Percentiles rank a stretch among this genome's conserved stretches.
Evolutionary conservation across 371 early-diverging fungal genomes (phyloP).

Genomic region (Mucor velutinosus): DNA sequence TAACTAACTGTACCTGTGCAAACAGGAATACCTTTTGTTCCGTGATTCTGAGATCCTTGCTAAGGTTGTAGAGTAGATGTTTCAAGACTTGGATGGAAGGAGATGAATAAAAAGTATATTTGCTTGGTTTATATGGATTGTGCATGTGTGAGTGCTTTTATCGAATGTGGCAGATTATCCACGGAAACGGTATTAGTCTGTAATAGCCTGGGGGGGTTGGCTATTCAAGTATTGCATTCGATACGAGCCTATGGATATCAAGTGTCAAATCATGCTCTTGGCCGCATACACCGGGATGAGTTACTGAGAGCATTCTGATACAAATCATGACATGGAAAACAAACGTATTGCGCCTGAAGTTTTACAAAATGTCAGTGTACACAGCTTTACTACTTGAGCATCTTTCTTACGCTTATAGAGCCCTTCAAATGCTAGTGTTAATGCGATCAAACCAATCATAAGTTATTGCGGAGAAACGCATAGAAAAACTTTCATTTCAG

Average conservation of each 20-base stretch:
- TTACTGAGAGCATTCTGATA: not conserved
- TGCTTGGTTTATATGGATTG: not conserved
- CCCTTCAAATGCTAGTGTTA: not conserved
- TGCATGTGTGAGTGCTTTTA: not conserved
- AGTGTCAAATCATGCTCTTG: not conserved
- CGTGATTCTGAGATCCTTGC: slow-evolving; percentile 94
- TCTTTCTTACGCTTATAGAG: not conserved
- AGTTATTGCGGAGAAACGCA: not conserved
- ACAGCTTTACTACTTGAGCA: not conserved
- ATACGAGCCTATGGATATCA: not conserved
- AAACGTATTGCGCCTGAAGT: not conserved
- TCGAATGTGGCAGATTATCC: not conserved
- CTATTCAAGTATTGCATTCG: too few species aligned
- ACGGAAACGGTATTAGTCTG: too few species aligned
- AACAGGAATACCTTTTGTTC: slow-evolving; percentile 74
- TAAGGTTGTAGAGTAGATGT: slow-evolving; percentile 66
- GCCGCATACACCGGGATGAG: not conserved
- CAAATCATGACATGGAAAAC: not conserved
- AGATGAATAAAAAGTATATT: not conserved
- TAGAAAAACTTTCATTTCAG: not conserved
- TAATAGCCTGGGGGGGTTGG: too few species aligned
- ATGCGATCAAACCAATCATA: not conserved
- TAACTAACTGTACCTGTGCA: not conserved
- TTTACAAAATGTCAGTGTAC: not conserved
- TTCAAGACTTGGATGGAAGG: not conserved